Conservation (phyloP, 768 basidiomycete species). For the Pleurotus tuoliensis region DNA sequence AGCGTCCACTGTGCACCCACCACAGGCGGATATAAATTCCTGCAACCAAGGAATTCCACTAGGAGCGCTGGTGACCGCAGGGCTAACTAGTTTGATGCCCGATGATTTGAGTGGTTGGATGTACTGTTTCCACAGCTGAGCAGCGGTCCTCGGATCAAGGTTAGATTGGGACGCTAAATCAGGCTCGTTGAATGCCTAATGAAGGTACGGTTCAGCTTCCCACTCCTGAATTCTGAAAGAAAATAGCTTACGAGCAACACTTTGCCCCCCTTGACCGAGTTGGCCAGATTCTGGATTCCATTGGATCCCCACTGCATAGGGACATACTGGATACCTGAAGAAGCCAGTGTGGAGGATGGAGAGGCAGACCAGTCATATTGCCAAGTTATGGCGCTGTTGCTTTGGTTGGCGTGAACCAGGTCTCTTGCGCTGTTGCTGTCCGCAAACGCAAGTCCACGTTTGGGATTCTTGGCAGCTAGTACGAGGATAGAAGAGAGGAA, state of each 20-base stretch:
- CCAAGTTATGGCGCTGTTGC: constrained; percentile 28
- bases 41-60: constrained; percentile 29
- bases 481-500: not conserved
- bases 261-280: constrained; percentile 30
- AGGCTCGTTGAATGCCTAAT: constrained; percentile 34
- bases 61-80: constrained; percentile 29
- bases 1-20: constrained; percentile 31
- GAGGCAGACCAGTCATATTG: constrained; percentile 40
- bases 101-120: constrained; percentile 29
- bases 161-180: constrained; percentile 30
- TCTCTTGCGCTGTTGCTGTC: constrained; percentile 22
- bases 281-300: constrained; percentile 24
- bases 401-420: constrained; percentile 23
- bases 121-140: constrained; percentile 31
- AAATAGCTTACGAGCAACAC: constrained; percentile 28
- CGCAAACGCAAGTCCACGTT: constrained; percentile 33
- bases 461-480: constrained; percentile 27
- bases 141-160: constrained; percentile 24
- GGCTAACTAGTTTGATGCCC: constrained; percentile 29
- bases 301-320: constrained; percentile 36
- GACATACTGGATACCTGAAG: constrained; percentile 28
- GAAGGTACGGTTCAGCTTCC: too few species aligned
- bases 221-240: too few species aligned
- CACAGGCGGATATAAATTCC: constrained; percentile 29
- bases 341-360: constrained; percentile 24